Evolutionary conservation across 2,329 filamentous ascomycete species (phyloP), one percentile per base, ranked within the genome.

Genomic region (Calonectria fujianensis): DNA sequence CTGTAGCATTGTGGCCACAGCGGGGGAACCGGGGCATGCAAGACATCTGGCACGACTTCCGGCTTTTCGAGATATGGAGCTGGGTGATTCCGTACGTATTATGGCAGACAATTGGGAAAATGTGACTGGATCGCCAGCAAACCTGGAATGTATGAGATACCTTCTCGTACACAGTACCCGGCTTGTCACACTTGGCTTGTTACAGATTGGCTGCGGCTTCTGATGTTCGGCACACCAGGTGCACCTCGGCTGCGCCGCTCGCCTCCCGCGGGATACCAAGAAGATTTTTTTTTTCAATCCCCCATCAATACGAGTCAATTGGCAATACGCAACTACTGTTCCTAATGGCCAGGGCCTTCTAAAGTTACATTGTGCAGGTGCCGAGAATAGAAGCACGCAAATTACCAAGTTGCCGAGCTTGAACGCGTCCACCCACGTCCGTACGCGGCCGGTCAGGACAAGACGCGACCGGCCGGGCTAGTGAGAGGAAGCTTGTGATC

Each of bases 401-500:
- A 73, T 39, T 41, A 68, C 20, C 54, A 69, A 13, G 48, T 48
- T 52, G 24, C 45, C 29, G 27, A 70, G 16, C 20, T 54, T 48
- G 31, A 37, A 61, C 39, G 66, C 66, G 59, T 70, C 69, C 27
- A 65, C 73, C 68, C 35, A 29, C 50, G 32, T 32, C 35, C 68
- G 35, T 54, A 68, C 63, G 63, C 70, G 61, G 70, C 63, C 41
- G 54, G 61, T 29, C 54, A 45, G 64, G 61, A 39, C 35, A 31
- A 71, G 63, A 74, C 74, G 67, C 61, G 74, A 75, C 70, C 59
- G 51, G 65, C 39, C 51, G 27, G 61, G 54, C 70, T 70, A 75
- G 50, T 14, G 61, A 70, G 39, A 67, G 31, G 64, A 72, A 75
- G 73, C 70, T 74, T 72, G 59, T 70, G 66, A 77, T 80, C 79